Evolutionary conservation across 2,329 filamentous ascomycete species (phyloP).

Genomic region (Trichoderma guizhouense): DNA sequence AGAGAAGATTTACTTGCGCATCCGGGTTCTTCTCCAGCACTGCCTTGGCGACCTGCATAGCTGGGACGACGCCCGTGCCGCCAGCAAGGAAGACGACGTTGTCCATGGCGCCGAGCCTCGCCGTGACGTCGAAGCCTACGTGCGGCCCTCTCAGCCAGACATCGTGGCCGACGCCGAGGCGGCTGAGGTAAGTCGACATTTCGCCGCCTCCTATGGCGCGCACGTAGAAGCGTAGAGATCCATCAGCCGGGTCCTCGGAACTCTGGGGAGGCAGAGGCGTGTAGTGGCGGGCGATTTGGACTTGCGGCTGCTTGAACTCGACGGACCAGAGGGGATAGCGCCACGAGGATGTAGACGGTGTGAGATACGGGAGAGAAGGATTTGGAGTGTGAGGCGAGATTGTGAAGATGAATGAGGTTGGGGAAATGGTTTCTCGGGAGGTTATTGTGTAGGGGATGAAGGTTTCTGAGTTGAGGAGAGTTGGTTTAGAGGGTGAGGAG

Average conservation of each 20-base stretch:
- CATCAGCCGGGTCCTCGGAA: conserved; percentile 30
- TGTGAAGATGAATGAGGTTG: conserved; percentile 66
- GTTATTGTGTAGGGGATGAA: conserved; percentile 67
- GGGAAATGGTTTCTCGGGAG: conserved; percentile 59
- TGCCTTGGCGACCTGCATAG: conserved; percentile 72
- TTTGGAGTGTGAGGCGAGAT: conserved; percentile 44
- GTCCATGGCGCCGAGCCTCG: conserved; percentile 29
- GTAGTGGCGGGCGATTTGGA: conserved; percentile 89
- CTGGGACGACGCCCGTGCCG: conserved; percentile 88
- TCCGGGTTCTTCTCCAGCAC: conserved; percentile 44
- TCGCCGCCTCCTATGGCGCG: conserved; percentile 77
- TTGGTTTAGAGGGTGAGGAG: conserved; percentile 24
- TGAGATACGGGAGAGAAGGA: conserved; percentile 30
- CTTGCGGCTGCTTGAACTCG: conserved; percentile 88
- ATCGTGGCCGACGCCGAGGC: conserved; percentile 56
- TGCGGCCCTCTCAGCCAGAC: conserved; percentile 79
- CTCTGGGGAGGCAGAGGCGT: conserved; percentile 69
- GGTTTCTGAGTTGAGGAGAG: conserved; percentile 52
- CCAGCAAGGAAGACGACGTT: conserved; percentile 82
- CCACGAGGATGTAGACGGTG: conserved; percentile 29
- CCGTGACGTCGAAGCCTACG: conserved; percentile 56
- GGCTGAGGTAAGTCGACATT: conserved; percentile 76
- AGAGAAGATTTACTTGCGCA: conserved; percentile 65
- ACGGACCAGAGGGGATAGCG: conserved; percentile 74
- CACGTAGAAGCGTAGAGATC: conserved; percentile 68